Evolutionary conservation across 225 moss, liverwort and hornwort species (phyloP).

Genomic region (Marchantia polymorpha): DNA sequence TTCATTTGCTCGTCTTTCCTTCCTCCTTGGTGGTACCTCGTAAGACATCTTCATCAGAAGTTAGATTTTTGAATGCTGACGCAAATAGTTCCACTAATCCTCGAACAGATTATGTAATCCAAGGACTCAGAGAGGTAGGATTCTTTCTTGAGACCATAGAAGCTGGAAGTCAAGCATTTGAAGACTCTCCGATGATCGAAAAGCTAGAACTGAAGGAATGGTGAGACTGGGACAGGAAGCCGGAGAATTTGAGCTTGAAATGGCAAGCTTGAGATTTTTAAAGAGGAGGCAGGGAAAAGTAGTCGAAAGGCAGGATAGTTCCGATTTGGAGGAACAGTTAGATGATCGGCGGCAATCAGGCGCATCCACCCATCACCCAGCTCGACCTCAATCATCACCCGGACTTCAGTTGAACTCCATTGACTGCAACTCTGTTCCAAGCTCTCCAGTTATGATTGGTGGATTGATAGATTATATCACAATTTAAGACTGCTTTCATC

Average conservation of each 20-base stretch:
- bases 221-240: conserved; percentile 2
- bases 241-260: neutral
- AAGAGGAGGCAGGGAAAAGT: neutral
- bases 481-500: too few species aligned
- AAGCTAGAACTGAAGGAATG: conserved; percentile 15
- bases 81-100: neutral
- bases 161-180: conserved; percentile 2
- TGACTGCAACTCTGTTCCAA: too few species aligned
- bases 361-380: too few species aligned
- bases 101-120: neutral
- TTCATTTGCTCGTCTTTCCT: too few species aligned
- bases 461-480: too few species aligned
- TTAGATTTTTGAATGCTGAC: neutral
- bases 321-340: too few species aligned
- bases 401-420: too few species aligned
- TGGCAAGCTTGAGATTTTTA: conserved; percentile 3
- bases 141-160: conserved; percentile 15
- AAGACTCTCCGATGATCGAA: neutral
- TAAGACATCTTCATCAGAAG: neutral
- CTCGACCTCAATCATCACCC: too few species aligned
- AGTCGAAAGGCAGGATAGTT: neutral
- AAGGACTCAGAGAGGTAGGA: conserved; percentile 7
- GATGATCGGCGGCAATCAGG: too few species aligned
- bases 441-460: too few species aligned
- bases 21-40: too few species aligned